Evolutionary conservation across 768 basidiomycete species (phyloP), one percentile per base, ranked within the genome.

Genomic region (Lactifluus volemus): DNA sequence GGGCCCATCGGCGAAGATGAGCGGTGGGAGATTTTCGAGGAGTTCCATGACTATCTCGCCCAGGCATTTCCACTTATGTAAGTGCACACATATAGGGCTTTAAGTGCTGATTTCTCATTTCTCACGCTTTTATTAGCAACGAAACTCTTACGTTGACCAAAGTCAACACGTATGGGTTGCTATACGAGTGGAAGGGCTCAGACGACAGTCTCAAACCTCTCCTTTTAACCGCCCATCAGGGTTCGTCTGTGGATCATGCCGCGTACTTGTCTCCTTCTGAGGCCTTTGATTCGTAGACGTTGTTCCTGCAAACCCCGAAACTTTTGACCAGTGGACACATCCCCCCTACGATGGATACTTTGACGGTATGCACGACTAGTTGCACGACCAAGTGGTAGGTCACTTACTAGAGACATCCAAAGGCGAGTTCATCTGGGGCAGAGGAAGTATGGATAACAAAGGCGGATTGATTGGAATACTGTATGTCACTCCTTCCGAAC

Each of bases 341-440:
- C 83, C 84, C 3, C 83, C 85, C 3, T 88, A 81, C 68, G 84
- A 82, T 30, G 86, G 86, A 0, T 68, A 78, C 58, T 84, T 76
- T 64, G 84, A 85, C 63, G 84, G 83, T 78, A 30, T 49, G 53
- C 15, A 10, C 29, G 8, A 48, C 44, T 15, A 21, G 11, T 25
- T 10, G 25, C 14, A 21, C 9, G 17, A 17, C 30, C n/a, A 9
- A 0, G n/a, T 32, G 25, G 30, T 19, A n/a, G 29, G 15, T 11
- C 4, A 10, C 30, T 60, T 21, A 60, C 17, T 53, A 21, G n/a
- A 17, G 10, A 14, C 9, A 38, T 15, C 21, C 11, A 12, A 32
- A 69, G 70, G 72, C 25, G 58, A 72, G 55, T 64, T 54, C 32
- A 61, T 74, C 32, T 73, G 72, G 71, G 73, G 73, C 17, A 69